Percentiles rank a stretch among this genome's conserved stretches.
Conservation (phyloP, 1,139 yeast species). For the Citeromyces hawaiiensis region DNA sequence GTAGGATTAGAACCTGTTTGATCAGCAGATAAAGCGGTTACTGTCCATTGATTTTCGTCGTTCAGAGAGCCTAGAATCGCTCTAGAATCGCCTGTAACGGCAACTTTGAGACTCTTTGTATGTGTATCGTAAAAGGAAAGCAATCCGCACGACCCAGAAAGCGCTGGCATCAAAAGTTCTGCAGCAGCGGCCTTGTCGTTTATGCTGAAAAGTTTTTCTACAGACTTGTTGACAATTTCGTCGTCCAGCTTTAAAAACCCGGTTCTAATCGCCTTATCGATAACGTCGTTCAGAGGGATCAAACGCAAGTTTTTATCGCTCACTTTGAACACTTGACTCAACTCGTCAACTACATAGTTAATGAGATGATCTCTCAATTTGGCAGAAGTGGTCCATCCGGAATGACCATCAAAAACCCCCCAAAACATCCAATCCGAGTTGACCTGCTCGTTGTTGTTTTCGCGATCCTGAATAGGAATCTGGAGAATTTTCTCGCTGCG, state of each 20-base stretch:
- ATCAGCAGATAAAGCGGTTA: conserved; percentile 73
- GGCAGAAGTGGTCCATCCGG: conserved; percentile 89
- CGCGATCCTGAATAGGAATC: conserved; percentile 49
- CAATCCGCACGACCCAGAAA: conserved; percentile 90
- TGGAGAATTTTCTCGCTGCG: conserved; percentile 79
- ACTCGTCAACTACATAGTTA: conserved; percentile 61
- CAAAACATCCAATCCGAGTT: conserved; percentile 88
- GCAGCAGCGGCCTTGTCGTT: conserved; percentile 48
- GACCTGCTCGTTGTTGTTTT: conserved; percentile 35
- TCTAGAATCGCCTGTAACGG: conserved; percentile 94
- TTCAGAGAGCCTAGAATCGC: conserved; percentile 73
- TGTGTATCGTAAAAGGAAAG: conserved; percentile 77
- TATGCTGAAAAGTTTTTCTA: conserved; percentile 55
- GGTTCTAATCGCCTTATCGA: conserved; percentile 67
- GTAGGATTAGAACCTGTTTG: conserved; percentile 89
- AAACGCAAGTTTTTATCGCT: conserved; percentile 25
- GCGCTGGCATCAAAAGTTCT: conserved; percentile 77
- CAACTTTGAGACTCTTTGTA: conserved; percentile 64
- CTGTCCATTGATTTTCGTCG: conserved; percentile 68
- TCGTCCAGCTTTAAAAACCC: conserved; percentile 81
- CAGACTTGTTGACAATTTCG: conserved; percentile 69
- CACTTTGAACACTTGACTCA: conserved; percentile 54
- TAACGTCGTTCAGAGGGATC: conserved; percentile 50
- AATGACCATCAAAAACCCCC: conserved; percentile 95
- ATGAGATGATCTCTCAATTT: conserved; percentile 72